Conservation (phyloP, 768 basidiomycete species). For the Naganishia friedmannii region DNA sequence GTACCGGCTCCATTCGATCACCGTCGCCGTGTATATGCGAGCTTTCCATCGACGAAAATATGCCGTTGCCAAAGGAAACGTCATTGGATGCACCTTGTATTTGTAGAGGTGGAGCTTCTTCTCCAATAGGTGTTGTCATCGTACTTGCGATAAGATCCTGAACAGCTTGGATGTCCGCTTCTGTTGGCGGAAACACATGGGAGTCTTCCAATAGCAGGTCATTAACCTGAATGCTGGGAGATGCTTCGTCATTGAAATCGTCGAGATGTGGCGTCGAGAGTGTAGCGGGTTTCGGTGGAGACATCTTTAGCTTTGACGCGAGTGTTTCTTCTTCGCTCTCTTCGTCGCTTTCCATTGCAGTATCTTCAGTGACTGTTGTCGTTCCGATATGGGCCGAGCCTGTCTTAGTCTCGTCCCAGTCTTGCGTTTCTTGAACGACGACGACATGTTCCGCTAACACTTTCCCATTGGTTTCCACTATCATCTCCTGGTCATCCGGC, state of each 20-base stretch:
- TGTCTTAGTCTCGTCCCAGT: background rate
- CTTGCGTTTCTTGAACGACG: background rate
- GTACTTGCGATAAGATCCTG: conserved; percentile 11
- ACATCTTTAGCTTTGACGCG: conserved; percentile 24
- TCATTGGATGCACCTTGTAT: background rate
- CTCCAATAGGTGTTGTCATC: background rate
- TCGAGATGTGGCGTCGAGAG: background rate
- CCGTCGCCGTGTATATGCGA: conserved; percentile 8
- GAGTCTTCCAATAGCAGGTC: background rate
- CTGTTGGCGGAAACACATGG: background rate
- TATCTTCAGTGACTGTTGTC: conserved; percentile 1
- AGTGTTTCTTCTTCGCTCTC: conserved; percentile 28
- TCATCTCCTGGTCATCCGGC: background rate
- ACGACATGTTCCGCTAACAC: conserved; percentile 15
- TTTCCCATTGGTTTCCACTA: background rate
- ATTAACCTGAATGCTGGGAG: background rate
- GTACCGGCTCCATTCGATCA: background rate
- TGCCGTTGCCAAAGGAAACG: background rate
- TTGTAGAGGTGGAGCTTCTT: conserved; percentile 2
- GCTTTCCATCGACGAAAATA: background rate
- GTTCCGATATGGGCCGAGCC: too few relatives aligned
- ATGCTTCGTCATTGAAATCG: conserved; percentile 7
- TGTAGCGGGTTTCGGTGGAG: background rate
- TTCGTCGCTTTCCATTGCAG: conserved; percentile 20
- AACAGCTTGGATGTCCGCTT: conserved; percentile 19